Evolutionary conservation across 2,329 filamentous ascomycete species (phyloP).

Genomic region (Apiospora arundinis): DNA sequence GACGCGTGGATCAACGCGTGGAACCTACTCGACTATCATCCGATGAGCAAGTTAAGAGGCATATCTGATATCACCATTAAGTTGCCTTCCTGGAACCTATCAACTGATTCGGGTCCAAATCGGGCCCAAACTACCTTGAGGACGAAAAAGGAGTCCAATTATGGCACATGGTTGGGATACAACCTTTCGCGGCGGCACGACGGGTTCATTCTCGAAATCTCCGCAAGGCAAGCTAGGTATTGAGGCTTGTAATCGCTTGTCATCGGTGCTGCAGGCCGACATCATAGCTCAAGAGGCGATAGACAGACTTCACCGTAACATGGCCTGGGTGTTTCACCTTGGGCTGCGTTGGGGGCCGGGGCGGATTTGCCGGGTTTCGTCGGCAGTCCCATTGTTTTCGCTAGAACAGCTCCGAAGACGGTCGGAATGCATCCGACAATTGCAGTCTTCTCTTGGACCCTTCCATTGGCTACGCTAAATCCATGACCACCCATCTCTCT

Average conservation of each 20-base stretch:
- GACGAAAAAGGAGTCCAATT: background rate
- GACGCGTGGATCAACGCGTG: no score
- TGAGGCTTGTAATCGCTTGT: background rate
- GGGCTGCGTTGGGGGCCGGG: background rate
- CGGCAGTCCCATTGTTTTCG: background rate
- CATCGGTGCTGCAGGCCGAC: no score
- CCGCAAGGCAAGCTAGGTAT: background rate
- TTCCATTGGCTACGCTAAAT: background rate
- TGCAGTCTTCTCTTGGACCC: background rate
- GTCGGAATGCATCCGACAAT: background rate
- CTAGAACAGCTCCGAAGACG: background rate
- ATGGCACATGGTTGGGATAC: background rate
- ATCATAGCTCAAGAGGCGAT: background rate
- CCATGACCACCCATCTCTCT: background rate
- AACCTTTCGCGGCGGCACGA: background rate
- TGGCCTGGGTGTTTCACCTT: background rate
- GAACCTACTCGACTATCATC: no score
- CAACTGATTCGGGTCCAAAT: background rate
- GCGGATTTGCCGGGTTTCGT: conserved; percentile 8
- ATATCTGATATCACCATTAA: background rate
- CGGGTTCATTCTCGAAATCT: background rate
- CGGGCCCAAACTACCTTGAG: background rate
- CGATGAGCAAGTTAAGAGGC: background rate
- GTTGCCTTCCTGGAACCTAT: background rate
- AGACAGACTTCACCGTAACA: background rate